phyloP scores from a whole-genome alignment of 73 alveolate species.

The Paraurostyla sp. region DNA sequence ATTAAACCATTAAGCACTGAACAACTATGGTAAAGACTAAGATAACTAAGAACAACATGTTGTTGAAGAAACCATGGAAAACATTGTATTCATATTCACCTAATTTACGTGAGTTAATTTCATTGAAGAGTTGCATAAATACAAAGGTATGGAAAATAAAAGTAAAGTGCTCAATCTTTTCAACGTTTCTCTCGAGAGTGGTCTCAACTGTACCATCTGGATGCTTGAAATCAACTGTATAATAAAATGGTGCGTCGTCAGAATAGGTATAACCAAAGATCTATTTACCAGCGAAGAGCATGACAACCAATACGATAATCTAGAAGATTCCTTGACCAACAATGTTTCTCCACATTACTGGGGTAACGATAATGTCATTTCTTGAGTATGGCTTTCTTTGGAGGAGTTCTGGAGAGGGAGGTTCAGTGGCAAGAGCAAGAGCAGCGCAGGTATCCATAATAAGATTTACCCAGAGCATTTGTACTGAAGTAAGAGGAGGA shows the following conservation, averaged over 20 bases:
- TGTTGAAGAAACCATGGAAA: conserved; percentile 88
- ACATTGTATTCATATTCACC: conserved; percentile 87
- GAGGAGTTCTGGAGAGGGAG: conserved; percentile 89
- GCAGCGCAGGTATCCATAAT: conserved; percentile 95
- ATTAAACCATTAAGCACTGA: conserved; percentile 85
- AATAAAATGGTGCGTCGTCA: conserved; percentile 65
- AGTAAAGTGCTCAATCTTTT: conserved; percentile 69
- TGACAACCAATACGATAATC: conserved; percentile 55
- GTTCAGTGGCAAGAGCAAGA: conserved; percentile 96
- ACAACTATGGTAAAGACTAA: conserved; percentile 81
- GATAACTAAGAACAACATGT: conserved; percentile 82
- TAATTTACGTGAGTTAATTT: conserved; percentile 90
- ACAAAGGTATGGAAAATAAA: conserved; percentile 93
- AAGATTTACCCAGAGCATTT: conserved; percentile 93
- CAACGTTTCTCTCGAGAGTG: not conserved
- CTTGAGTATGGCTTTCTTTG: conserved; percentile 86
- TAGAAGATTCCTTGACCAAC: conserved; percentile 81
- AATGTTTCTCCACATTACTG: conserved; percentile 86
- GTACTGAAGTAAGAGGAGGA: conserved; percentile 84
- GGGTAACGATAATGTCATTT: conserved; percentile 87
- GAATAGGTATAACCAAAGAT: not conserved
- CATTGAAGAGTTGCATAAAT: conserved; percentile 95
- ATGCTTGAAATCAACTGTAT: not conserved
- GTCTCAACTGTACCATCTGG: conserved; percentile 65
- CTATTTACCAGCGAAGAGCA: conserved; percentile 60